Evolutionary conservation across 805 yeast genomes (phyloP), one percentile per base, ranked within the genome.

Genomic region (Nakazawaea ernobii): DNA sequence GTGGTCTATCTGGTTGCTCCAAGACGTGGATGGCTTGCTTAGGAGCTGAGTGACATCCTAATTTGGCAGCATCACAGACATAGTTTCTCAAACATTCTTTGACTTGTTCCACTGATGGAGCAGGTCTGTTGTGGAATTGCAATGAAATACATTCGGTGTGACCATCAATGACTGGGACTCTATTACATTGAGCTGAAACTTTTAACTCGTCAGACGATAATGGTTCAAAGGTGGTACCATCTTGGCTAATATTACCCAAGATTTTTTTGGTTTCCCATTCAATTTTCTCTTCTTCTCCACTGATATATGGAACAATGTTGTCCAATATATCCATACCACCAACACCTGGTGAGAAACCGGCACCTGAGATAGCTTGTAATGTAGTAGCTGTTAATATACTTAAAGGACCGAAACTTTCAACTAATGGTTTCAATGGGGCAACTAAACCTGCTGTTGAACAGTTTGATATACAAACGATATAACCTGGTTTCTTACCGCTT

Each of bases 201-300:
- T 75, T 83, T 64, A 92, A 70, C 58, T 88, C 89, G 30, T 82
- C 82, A 43, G 80, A 82, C 4, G 80, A 65, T 49, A 86, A 69
- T 33, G 80, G 68, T 13, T 73, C 72, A 55, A 88, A 79, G 20
- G 78, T 79, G 40, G 68, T 65, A 39, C 80, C 82, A 33, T 68
- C 75, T 1, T 59, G 59, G 46, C 80, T 74, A 33, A 82, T 58
- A 46, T 71, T 62, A 53, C 97, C 97, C 59, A 94, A 75, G 55
- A 94, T 94, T 73, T 94, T 94, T 63, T 88, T 86, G 46, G 98
- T 90, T 73, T 94, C 99, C 95, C 95, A 90, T 70, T 94, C 99
- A 58, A 94, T 88, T 71, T 94, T 94, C 57, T 94, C 99, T 71
- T 94, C 99, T 70, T 94, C 99, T 40, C 98, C 97, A 54, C 90